Evolutionary conservation across 2,329 filamentous ascomycete genomes (phyloP).

Genomic region (Metarhizium humberi): DNA sequence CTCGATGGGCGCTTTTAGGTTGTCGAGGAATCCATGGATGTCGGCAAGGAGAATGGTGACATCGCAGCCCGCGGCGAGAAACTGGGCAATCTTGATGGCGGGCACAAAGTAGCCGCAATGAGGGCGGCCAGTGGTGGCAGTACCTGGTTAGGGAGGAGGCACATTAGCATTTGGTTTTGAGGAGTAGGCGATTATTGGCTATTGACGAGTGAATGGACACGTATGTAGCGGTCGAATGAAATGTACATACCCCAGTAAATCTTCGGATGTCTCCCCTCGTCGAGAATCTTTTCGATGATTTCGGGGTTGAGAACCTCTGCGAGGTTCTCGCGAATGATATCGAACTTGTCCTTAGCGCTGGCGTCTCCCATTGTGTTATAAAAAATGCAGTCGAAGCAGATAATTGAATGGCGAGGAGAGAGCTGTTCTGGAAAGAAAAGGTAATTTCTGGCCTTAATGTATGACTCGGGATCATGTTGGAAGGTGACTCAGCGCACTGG

Average conservation of each 20-base stretch:
- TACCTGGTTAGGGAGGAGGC: slow-evolving; percentile 36
- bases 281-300: slow-evolving; percentile 66
- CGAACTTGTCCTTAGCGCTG: slow-evolving; percentile 51
- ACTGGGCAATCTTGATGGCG: slow-evolving; percentile 81
- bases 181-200: too few species aligned
- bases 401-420: too few species aligned
- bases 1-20: slow-evolving; percentile 79
- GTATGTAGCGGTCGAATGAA: neutral
- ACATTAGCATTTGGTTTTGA: neutral
- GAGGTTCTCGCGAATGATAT: slow-evolving; percentile 71
- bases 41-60: slow-evolving; percentile 71
- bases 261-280: slow-evolving; percentile 60
- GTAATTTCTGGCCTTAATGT: too few species aligned
- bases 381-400: neutral
- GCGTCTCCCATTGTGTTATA: slow-evolving; percentile 12
- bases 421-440: too few species aligned
- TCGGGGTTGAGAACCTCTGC: slow-evolving; percentile 77
- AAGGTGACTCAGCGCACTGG: too few species aligned
- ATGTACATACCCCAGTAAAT: slow-evolving; percentile 67
- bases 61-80: slow-evolving; percentile 75
- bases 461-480: too few species aligned
- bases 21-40: slow-evolving; percentile 70
- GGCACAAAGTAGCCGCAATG: slow-evolving; percentile 88
- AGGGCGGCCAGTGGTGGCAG: slow-evolving; percentile 76
- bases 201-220: neutral